These are phyloP conservation scores for Saturnispora ahearnii DNA, from an alignment of 805 yeast genomes.

Conservation along the genomic window DNA sequence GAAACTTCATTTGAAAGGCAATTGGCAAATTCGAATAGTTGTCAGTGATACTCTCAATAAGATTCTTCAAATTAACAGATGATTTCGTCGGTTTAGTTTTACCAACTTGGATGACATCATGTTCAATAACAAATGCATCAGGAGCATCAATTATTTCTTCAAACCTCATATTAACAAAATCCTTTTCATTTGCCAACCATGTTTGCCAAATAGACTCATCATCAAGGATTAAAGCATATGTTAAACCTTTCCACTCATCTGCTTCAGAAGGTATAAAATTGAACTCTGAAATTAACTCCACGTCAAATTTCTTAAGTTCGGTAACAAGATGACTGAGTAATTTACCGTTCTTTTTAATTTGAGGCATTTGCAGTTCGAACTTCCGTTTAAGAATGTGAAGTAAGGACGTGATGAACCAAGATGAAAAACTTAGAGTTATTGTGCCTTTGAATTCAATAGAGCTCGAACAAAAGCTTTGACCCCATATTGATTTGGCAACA, in stretches of 20 bases:
- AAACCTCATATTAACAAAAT: constrained; percentile 42
- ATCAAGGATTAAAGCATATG: constrained; percentile 23
- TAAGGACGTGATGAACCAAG: constrained; percentile 37
- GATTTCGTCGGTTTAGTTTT: constrained; percentile 54
- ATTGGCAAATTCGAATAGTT: constrained; percentile 45
- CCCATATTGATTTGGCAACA: constrained; percentile 17
- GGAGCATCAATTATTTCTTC: constrained; percentile 39
- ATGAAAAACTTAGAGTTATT: constrained; percentile 19
- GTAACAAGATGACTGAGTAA: constrained; percentile 49
- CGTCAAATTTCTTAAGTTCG: constrained; percentile 53
- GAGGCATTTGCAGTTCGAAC: constrained; percentile 23
- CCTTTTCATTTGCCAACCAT: constrained; percentile 49
- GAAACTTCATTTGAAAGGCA: constrained; percentile 45
- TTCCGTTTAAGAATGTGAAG: constrained; percentile 40
- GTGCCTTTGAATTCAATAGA: constrained; percentile 16
- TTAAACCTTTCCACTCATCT: constrained; percentile 22
- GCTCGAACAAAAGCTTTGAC: neutral
- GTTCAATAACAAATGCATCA: constrained; percentile 50
- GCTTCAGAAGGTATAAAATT: constrained; percentile 25
- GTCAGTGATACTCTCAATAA: constrained; percentile 47
- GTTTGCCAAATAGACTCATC: constrained; percentile 26
- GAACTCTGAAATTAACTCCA: constrained; percentile 30
- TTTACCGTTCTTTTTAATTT: constrained; percentile 29
- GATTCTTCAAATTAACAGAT: constrained; percentile 45
- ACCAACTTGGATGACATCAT: constrained; percentile 37